Percentiles rank a stretch among this genome's conserved stretches.
Evolutionary conservation across 108 stramenopile species (phyloP).

Genomic region (Phaeodactylum tricornutum): DNA sequence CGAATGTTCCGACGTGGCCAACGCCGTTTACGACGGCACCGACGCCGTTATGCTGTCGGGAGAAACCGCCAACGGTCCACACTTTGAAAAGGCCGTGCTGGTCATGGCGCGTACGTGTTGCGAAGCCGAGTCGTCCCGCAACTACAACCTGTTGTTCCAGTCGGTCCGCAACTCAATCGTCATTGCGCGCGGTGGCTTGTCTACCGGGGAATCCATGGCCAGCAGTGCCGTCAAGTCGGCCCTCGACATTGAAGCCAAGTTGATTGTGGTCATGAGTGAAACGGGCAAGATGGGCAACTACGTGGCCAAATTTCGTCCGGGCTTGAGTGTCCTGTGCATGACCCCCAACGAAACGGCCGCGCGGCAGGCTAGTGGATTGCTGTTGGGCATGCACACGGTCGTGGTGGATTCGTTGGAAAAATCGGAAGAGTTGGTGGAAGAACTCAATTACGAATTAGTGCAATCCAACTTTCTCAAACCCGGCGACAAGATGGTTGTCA

Average conservation of each 20-base stretch:
- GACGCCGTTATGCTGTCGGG: slow-evolving; percentile 48
- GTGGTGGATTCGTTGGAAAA: slow-evolving; percentile 49
- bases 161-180: slow-evolving; percentile 72
- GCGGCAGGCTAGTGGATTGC: slow-evolving; percentile 59
- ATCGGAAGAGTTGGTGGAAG: slow-evolving; percentile 64
- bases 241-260: slow-evolving; percentile 73
- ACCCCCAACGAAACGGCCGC: slow-evolving; percentile 66
- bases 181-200: slow-evolving; percentile 37
- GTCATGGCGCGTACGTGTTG: slow-evolving; percentile 87
- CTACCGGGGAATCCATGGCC: slow-evolving; percentile 74
- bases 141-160: slow-evolving; percentile 59
- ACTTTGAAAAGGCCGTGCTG: slow-evolving; percentile 75
- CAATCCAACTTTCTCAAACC: slow-evolving; percentile 51
- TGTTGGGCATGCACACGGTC: slow-evolving; percentile 48
- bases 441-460: slow-evolving; percentile 57
- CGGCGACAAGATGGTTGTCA: slow-evolving; percentile 79
- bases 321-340: slow-evolving; percentile 73
- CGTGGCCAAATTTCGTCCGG: slow-evolving; percentile 92
- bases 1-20: slow-evolving; percentile 98
- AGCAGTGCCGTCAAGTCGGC: slow-evolving; percentile 91
- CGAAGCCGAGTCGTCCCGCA: slow-evolving; percentile 75
- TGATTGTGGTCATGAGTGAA: slow-evolving; percentile 85
- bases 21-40: slow-evolving; percentile 75
- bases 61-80: slow-evolving; percentile 93
- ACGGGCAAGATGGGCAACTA: slow-evolving; percentile 86